Base-by-base conservation (phyloP, 495 filamentous ascomycete species). In the Symbiotaphrina buchneri region DNA sequence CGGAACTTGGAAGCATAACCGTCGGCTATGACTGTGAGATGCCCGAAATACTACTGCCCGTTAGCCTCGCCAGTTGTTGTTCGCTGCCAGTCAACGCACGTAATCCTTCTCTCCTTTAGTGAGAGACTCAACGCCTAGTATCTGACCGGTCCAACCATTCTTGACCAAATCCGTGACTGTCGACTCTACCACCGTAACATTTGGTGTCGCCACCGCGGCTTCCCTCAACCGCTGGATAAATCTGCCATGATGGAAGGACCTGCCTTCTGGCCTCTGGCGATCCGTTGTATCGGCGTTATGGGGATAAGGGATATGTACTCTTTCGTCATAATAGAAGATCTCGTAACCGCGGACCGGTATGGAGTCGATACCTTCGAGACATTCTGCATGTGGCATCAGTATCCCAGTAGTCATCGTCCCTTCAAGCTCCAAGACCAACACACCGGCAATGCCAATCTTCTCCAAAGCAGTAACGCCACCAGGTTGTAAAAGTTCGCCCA, bases 1-100 rank as follows among this genome's bases (percentile, higher is more conserved):
- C 87, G 72, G 59, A 95, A 93, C 44, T 78, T 85, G 34, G 80
- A 90, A 36, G 71, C 73, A 51, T 95, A 95, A 36, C 87, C 87
- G 54, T 97, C 85, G 13, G 82, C 79, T 27, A 87, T 63, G 38
- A 95, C 71, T 14, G 83, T 95, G 25, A 95, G 64, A 31, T 70
- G 53, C 25, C 67, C 87, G 43, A 94, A 92, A 53, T 78, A 95
- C 54, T 64, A 71, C 10, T n/a, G 16, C n/a, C n/a, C n/a, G n/a
- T n/a, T n/a, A n/a, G n/a, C n/a, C 15, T 30, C 16, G 8, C 10
- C 10, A 8, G 15, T 30, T 30, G 15, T 30, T 10, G 8, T 30
- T 10, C 10, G 8, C 8, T 16, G 15, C 16, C 15, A 15, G 13
- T 5, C 11, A 3, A 28, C 36, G 4, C 18, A 39, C 36, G 27